A percentile compares a stretch with the other conserved stretches of the same genome.
Evolutionary conservation across 371 early-diverging fungal genomes (phyloP).

Genomic region (Chytridium lagenaria): DNA sequence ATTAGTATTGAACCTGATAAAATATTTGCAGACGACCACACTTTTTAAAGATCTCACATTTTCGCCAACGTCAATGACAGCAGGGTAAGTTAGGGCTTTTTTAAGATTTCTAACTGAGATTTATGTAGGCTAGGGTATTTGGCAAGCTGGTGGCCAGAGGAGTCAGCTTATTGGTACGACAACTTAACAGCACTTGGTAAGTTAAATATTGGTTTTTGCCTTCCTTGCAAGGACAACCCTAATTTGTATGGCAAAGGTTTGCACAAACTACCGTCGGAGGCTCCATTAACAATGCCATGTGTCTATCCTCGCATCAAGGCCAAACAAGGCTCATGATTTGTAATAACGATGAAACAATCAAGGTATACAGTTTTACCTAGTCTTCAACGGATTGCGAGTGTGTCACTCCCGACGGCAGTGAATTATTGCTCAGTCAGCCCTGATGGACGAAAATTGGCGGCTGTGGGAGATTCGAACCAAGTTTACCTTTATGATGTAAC

Average conservation of each 20-base stretch:
- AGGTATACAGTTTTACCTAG: conserved; percentile 80
- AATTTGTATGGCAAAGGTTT: conserved; percentile 66
- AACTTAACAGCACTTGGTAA: conserved; percentile 73
- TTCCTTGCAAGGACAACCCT: conserved; percentile 3
- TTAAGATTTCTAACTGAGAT: background rate
- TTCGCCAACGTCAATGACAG: conserved; percentile 81
- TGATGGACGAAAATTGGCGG: conserved; percentile 79
- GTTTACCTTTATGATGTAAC: conserved; percentile 79
- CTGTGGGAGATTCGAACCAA: conserved; percentile 87
- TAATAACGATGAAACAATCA: conserved; percentile 94
- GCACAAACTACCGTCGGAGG: conserved; percentile 79
- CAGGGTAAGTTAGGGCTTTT: conserved; percentile 52
- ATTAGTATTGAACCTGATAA: too few species aligned
- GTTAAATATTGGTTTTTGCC: conserved; percentile 9
- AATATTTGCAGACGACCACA: conserved; percentile 45
- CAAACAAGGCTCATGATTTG: conserved; percentile 78
- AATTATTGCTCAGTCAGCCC: conserved; percentile 86
- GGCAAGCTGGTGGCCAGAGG: conserved; percentile 90
- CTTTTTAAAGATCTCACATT: conserved; percentile 74
- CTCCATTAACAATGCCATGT: conserved; percentile 90
- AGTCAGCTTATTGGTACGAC: conserved; percentile 83
- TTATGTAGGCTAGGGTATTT: conserved; percentile 66
- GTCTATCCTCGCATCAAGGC: conserved; percentile 71
- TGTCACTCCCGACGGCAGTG: conserved; percentile 84
- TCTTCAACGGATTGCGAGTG: conserved; percentile 67